phyloP scores from a whole-genome alignment of 2,329 filamentous ascomycete genomes.

The Xylariaceae sp. region DNA sequence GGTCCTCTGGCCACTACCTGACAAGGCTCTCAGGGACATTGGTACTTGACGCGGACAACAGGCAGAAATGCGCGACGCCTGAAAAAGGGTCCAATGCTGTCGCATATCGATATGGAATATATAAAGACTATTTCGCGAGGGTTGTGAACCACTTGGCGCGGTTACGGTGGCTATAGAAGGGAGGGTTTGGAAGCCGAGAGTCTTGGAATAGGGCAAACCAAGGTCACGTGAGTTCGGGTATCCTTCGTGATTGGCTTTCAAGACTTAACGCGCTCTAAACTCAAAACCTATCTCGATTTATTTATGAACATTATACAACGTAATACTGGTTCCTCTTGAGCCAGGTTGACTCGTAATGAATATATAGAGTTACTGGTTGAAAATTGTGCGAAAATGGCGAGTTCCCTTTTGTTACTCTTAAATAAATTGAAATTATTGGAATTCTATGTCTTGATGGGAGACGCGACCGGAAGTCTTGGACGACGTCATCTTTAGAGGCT shows the following conservation, averaged over 20 bases:
- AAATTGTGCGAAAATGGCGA: no score
- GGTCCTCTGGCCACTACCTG: background rate
- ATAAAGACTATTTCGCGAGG: conserved; percentile 5
- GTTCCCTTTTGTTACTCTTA: background rate
- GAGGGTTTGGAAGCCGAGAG: background rate
- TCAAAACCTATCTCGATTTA: conserved; percentile 4
- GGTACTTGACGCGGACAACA: background rate
- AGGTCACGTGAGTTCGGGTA: conserved; percentile 38
- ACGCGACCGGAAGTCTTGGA: conserved; percentile 17
- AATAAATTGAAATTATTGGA: conserved; percentile 1
- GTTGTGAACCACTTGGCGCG: background rate
- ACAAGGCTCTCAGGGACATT: background rate
- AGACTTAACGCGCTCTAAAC: conserved; percentile 24
- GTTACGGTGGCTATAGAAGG: conserved; percentile 3
- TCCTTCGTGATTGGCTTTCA: conserved; percentile 29
- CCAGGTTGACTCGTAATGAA: no score
- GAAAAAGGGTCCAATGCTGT: conserved; percentile 10
- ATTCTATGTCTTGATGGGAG: conserved; percentile 12
- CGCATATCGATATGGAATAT: conserved; percentile 19
- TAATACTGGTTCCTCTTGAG: background rate
- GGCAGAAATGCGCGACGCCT: conserved; percentile 7
- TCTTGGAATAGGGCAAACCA: background rate
- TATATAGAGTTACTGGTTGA: no score
- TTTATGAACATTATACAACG: background rate
- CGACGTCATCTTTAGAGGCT: conserved; percentile 21